A percentile compares a stretch with the other conserved stretches of the same genome.
These are phyloP conservation scores for Sugiyamaella novakii DNA, from an alignment of 1,139 yeast species.

Conservation along the genomic window DNA sequence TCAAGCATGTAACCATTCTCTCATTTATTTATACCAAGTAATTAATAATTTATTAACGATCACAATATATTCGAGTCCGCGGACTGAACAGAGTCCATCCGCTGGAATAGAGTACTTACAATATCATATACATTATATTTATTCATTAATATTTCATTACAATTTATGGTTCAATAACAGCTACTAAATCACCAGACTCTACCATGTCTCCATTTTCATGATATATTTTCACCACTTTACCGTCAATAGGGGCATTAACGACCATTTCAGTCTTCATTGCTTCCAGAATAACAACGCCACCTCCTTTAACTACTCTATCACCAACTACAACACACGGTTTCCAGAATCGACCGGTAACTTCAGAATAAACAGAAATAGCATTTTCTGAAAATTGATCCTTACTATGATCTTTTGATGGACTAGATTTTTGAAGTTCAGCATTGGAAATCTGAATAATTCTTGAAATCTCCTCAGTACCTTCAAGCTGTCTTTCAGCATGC, in stretches of 20 bases:
- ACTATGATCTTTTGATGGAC: conserved; percentile 36
- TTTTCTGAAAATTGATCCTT: conserved; percentile 58
- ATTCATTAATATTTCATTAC: conserved; percentile 9
- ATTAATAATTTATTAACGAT: conserved; percentile 5
- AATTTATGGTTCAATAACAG: conserved; percentile 53
- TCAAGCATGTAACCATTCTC: conserved; percentile 6
- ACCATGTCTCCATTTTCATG: conserved; percentile 93
- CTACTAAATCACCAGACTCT: conserved; percentile 93
- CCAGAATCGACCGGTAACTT: conserved; percentile 96
- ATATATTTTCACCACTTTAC: conserved; percentile 74
- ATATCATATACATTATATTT: no score
- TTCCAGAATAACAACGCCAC: conserved; percentile 84
- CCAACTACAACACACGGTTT: conserved; percentile 82
- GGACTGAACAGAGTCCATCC: no score
- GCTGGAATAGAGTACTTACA: no score
- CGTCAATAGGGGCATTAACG: conserved; percentile 69
- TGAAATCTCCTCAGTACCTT: conserved; percentile 81
- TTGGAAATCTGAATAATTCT: conserved; percentile 80
- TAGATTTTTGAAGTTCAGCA: conserved; percentile 62
- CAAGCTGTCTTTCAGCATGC: conserved; percentile 72
- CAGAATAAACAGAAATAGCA: conserved; percentile 86
- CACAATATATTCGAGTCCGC: no score
- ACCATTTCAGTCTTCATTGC: conserved; percentile 99
- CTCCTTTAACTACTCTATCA: conserved; percentile 71
- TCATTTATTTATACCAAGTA: background rate